Evolutionary conservation across 306 rosid genomes (phyloP), one percentile per base, ranked within the genome.

Genomic region (Fragaria vesca): DNA sequence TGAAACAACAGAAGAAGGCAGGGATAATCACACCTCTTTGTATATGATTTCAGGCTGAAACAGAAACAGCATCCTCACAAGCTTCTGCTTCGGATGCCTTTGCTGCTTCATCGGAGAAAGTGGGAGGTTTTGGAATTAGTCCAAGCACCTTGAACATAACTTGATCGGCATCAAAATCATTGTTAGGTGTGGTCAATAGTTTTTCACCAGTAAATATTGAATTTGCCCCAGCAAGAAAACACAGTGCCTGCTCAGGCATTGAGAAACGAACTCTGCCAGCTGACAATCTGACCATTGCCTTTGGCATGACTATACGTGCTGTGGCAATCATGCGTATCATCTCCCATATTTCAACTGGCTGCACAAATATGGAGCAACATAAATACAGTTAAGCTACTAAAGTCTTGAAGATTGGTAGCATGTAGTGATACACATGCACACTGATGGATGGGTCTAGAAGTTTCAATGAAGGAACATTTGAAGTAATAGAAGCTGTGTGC

Each of bases 311-410:
- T 69, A 95, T 91, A 13, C 98, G 97, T 0, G 98, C 97, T 0
- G 97, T 91, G 3, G 87, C 95, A 72, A 95, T 95, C 98, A 95
- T 95, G 46, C 98, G 92, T 67, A 95, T 84, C 98, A 95, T 95
- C 90, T 92, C 98, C 98, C 97, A 92, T 81, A 95, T 91, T 79
- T 95, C 97, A 88, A 95, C 96, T 12, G 98, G 98, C 98, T 95
- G 87, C 71, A 85, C 63, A 75, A 57, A 61, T 30, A 66, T 21
- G 51, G 58, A 76, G 26, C 79, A 1, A 80, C 45, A 67, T 36
- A 58, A 55, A 66, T 52, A 78, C 30, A 21, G 51, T 66, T 55
- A 73, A 76, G 66, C 51, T 34, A 12, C 62, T 40, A 5, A 58
- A 76, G 63, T 46, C 50, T 45, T 73, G 70, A 74, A 73, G 66